These are phyloP conservation scores for Acidiella bohemica DNA, from an alignment of 495 filamentous ascomycete genomes.

Conservation along the genomic window DNA sequence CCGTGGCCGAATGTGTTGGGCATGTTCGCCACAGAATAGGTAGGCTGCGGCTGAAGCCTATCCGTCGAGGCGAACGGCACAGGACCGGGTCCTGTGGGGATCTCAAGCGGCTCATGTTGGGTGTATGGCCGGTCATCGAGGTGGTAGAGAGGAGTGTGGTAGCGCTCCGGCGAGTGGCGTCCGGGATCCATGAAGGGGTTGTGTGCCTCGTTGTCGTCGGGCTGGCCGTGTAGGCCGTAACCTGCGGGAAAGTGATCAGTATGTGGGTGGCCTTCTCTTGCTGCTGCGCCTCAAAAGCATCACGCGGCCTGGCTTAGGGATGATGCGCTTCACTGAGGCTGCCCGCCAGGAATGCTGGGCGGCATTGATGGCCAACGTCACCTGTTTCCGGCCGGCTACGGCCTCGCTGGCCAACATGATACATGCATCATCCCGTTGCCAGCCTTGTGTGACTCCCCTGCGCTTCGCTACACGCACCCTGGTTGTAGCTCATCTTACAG, in stretches of 20 bases:
- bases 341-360: no score
- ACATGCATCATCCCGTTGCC: no score
- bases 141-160: conserved; percentile 18
- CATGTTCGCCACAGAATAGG: conserved; percentile 72
- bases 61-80: conserved; percentile 41
- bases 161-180: conserved; percentile 13
- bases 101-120: conserved; percentile 37
- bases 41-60: conserved; percentile 56
- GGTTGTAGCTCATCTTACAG: conserved; percentile 8
- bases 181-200: conserved; percentile 21
- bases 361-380: no score
- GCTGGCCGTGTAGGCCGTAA: conserved; percentile 6
- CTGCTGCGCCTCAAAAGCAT: neutral
- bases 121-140: conserved; percentile 20
- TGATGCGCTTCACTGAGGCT: no score
- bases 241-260: conserved; percentile 1
- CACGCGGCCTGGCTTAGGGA: no score
- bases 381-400: no score
- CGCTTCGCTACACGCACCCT: neutral
- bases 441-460: neutral
- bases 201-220: conserved; percentile 8
- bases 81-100: conserved; percentile 44
- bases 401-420: neutral
- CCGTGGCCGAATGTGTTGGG: conserved; percentile 56
- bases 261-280: neutral